Evolutionary conservation across 441 rosid genomes (phyloP).

Genomic region (Gossypium davidsonii): DNA sequence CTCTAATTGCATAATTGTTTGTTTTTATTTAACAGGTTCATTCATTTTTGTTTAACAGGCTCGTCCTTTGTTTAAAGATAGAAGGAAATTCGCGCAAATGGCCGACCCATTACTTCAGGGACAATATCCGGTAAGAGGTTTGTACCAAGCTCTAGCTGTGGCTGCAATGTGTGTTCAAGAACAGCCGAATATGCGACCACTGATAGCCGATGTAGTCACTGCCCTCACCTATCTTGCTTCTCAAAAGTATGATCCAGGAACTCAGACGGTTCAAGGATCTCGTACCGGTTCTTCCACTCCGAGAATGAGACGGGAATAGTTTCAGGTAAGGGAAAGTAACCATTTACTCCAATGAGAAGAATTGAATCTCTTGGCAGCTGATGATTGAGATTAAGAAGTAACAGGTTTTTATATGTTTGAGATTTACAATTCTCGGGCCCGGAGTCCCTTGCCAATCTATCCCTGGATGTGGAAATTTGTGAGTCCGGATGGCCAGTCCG

Average conservation of each 20-base stretch:
- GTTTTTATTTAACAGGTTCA: conserved; percentile 34
- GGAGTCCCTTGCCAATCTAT: neutral
- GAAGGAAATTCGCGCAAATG: conserved; percentile 81
- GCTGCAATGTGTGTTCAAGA: conserved; percentile 99
- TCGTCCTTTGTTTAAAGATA: conserved; percentile 79
- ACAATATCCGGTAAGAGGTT: conserved; percentile 73
- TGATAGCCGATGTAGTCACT: conserved; percentile 80
- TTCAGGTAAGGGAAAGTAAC: conserved; percentile 4
- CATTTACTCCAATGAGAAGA: neutral
- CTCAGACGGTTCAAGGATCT: conserved; percentile 27
- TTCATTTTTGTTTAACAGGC: conserved; percentile 42
- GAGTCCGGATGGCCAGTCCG: conserved; percentile 13
- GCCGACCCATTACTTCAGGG: conserved; percentile 86
- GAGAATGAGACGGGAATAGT: conserved; percentile 39
- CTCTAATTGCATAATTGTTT: neutral
- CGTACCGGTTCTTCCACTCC: conserved; percentile 39
- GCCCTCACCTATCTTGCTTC: conserved; percentile 80
- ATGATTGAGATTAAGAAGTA: conserved; percentile 1
- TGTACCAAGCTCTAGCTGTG: conserved; percentile 92
- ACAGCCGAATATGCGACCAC: conserved; percentile 86
- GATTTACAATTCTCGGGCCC: neutral
- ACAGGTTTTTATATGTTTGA: conserved; percentile 4
- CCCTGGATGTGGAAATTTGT: neutral
- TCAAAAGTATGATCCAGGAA: conserved; percentile 46
- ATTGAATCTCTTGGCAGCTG: conserved; percentile 9